Evolutionary conservation across 2,329 filamentous ascomycete species (phyloP).

Genomic region (Aspergillus neoniger): DNA sequence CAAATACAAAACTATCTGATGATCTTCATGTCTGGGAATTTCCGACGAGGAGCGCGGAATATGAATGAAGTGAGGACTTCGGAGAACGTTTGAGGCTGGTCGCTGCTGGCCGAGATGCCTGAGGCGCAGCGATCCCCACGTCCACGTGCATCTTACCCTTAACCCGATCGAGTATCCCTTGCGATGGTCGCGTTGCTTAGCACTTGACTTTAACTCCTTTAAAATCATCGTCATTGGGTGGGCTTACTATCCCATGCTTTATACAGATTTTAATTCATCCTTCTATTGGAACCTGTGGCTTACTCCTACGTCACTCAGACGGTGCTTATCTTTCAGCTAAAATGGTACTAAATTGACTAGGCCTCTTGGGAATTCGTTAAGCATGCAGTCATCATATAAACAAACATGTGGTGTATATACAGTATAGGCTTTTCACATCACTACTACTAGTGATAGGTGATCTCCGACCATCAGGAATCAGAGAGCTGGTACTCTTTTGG

Average conservation of each 20-base stretch:
- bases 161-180: constrained; percentile 1
- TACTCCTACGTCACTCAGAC: too few relatives aligned
- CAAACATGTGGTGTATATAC: background rate
- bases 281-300: too few relatives aligned
- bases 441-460: too few relatives aligned
- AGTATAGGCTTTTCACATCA: too few relatives aligned
- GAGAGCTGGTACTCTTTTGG: constrained; percentile 26
- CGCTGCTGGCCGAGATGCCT: background rate
- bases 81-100: background rate
- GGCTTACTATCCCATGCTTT: too few relatives aligned
- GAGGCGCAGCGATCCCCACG: background rate
- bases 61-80: background rate
- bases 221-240: too few relatives aligned
- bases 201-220: background rate
- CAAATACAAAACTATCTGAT: background rate
- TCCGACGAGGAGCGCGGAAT: background rate
- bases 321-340: too few relatives aligned
- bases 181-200: background rate
- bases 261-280: too few relatives aligned
- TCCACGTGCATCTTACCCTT: background rate
- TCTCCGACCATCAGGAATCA: background rate
- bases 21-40: background rate
- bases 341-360: too few relatives aligned
- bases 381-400: background rate
- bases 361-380: too few relatives aligned